Evolutionary conservation across 306 rosid species (phyloP).

Genomic region (Pueraria montana): DNA sequence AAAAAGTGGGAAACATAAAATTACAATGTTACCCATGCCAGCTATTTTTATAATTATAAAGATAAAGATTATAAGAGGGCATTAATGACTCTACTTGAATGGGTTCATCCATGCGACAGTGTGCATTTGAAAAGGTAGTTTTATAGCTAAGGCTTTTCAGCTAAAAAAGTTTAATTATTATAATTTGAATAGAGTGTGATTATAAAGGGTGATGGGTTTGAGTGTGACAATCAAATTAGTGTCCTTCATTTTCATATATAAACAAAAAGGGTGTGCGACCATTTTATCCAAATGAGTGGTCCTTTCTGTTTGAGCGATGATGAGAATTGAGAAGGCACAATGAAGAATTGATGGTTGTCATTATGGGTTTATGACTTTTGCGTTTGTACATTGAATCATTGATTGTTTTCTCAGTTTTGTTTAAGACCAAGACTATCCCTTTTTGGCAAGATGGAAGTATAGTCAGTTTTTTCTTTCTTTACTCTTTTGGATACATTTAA

Average conservation of each 20-base stretch:
- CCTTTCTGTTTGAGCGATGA: background rate
- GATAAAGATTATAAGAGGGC: background rate
- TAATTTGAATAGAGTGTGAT: background rate
- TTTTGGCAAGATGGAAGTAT: background rate
- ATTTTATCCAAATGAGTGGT: background rate
- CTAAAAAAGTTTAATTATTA: background rate
- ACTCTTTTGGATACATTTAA: background rate
- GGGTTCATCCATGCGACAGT: background rate
- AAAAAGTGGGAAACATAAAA: no score
- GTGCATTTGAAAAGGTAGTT: background rate
- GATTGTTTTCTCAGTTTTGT: conserved; percentile 1
- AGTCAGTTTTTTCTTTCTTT: background rate
- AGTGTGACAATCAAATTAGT: no score
- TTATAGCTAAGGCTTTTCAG: background rate
- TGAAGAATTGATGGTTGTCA: background rate
- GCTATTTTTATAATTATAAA: no score
- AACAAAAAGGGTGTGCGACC: no score
- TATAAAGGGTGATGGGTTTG: background rate
- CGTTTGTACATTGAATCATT: background rate
- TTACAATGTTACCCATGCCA: no score
- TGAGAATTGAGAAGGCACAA: conserved; percentile 6
- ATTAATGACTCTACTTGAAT: background rate
- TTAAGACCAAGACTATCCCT: background rate
- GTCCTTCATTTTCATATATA: no score
- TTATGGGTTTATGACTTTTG: background rate